Evolutionary conservation across 345 rosid species (phyloP).

Genomic region (Xanthoceras sorbifolium): DNA sequence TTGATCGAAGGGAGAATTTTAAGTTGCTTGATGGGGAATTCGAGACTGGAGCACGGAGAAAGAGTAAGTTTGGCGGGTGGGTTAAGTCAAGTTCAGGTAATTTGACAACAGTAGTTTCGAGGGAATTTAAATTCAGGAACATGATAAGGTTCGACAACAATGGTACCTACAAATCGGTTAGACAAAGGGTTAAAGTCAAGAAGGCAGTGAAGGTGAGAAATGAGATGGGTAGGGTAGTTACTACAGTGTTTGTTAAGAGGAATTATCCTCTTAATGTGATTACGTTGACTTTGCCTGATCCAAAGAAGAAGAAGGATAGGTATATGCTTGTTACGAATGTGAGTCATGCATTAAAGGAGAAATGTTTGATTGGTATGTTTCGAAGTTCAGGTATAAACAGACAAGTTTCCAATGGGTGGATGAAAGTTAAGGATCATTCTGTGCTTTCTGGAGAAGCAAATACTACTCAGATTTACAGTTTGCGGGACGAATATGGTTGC

Average conservation of each 20-base stretch:
- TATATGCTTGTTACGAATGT: slow-evolving; percentile 62
- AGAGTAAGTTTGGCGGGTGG: slow-evolving; percentile 61
- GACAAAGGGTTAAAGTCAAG: slow-evolving; percentile 48
- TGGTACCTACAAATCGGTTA: slow-evolving; percentile 54
- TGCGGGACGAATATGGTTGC: slow-evolving; percentile 49
- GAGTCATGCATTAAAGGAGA: slow-evolving; percentile 52
- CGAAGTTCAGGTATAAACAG: slow-evolving; percentile 33
- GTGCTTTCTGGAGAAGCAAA: slow-evolving; percentile 56
- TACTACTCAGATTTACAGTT: slow-evolving; percentile 54
- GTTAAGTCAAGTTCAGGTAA: slow-evolving; percentile 64
- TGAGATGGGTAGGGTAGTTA: slow-evolving; percentile 33
- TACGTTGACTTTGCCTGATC: slow-evolving; percentile 48
- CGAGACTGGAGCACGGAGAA: slow-evolving; percentile 51
- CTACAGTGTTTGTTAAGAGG: slow-evolving; percentile 27
- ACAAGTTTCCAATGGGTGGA: slow-evolving; percentile 76
- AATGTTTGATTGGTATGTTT: slow-evolving; percentile 28
- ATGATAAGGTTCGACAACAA: slow-evolving; percentile 41
- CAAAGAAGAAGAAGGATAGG: not conserved
- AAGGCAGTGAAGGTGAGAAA: slow-evolving; percentile 38
- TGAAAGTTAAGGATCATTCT: slow-evolving; percentile 70
- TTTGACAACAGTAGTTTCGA: slow-evolving; percentile 50
- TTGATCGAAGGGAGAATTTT: slow-evolving; percentile 39
- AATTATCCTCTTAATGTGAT: slow-evolving; percentile 57
- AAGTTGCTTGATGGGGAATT: slow-evolving; percentile 66
- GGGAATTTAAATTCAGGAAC: slow-evolving; percentile 44